Evolutionary conservation across 805 yeast species (phyloP), one percentile per base, ranked within the genome.

Genomic region (Debaryomyces tyrocola): DNA sequence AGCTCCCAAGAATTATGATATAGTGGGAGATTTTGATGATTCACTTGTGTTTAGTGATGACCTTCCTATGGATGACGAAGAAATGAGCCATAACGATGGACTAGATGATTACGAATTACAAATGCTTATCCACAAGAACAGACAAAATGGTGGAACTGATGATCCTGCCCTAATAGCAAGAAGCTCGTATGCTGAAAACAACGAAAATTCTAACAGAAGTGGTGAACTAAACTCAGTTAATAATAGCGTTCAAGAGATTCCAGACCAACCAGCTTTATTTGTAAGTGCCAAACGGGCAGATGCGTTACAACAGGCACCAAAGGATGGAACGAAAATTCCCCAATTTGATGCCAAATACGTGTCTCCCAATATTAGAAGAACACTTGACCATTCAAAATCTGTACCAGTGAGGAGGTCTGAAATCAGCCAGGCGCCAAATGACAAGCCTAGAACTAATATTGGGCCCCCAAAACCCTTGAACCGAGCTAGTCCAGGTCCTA

Each of bases 271-370:
- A 6, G 46, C 55, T 2, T 60, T 77, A 1, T 85, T 85, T 66
- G 84, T 83, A 34, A 78, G 83, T 44, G 89, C 90, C 1, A 79
- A 79, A 52, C 79, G 78, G 8, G 90, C 90, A 0, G 79, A 78
- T 31, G 67, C 75, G 8, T 63, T 85, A 7, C 84, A 78, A 50
- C 69, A 70, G 20, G 50, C 58, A 7, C 65, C 69, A 4, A 63
- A 64, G 4, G 71, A 69, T 2, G 64, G 72, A 42, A 61, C 75
- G n/a, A 82, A 75, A 53, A 76, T 84, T 40, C 82, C 87, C 0
- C 79, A 76, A 43, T 80, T 75, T 51, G 79, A 82, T 49, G 63
- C 73, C 33, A 58, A 79, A 77, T 63, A 62, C 44, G 80, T 78
- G 37, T 80, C 80, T 5, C 78, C 75, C 11, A 77, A 73, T 51